phyloP scores from a whole-genome alignment of 75 land plant genomes.

The Cryptomeria japonica region DNA sequence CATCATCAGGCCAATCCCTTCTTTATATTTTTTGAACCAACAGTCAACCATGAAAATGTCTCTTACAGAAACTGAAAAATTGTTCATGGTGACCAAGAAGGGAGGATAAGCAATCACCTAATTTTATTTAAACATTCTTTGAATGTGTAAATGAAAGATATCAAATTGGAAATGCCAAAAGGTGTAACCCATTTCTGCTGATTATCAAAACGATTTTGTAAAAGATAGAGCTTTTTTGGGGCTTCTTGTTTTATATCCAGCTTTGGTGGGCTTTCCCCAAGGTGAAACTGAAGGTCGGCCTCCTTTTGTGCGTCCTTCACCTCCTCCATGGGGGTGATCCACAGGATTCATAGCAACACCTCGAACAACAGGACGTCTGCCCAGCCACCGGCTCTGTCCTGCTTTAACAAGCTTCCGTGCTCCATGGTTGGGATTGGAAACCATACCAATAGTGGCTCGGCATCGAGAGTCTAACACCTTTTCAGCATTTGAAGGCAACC shows the following conservation, averaged over 20 bases:
- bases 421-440: conserved; percentile 25
- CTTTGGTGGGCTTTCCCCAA: conserved; percentile 22
- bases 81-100: background rate
- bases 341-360: conserved; percentile 49
- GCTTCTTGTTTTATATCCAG: conserved; percentile 5
- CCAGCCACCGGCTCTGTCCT: conserved; percentile 36
- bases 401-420: conserved; percentile 15
- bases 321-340: conserved; percentile 43
- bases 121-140: background rate
- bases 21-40: background rate
- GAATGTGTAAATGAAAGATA: background rate
- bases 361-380: conserved; percentile 30
- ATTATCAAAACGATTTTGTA: background rate
- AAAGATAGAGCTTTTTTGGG: background rate
- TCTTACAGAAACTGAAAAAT: background rate
- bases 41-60: background rate
- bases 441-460: conserved; percentile 16
- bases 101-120: background rate
- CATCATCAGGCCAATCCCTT: background rate
- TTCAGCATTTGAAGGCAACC: conserved; percentile 17
- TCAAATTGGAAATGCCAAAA: background rate
- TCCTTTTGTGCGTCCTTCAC: conserved; percentile 22
- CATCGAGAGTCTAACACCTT: conserved; percentile 15
- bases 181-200: background rate
- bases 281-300: conserved; percentile 22